Evolutionary conservation across 2,329 filamentous ascomycete species (phyloP).

Genomic region (Diaporthe citrichinensis): DNA sequence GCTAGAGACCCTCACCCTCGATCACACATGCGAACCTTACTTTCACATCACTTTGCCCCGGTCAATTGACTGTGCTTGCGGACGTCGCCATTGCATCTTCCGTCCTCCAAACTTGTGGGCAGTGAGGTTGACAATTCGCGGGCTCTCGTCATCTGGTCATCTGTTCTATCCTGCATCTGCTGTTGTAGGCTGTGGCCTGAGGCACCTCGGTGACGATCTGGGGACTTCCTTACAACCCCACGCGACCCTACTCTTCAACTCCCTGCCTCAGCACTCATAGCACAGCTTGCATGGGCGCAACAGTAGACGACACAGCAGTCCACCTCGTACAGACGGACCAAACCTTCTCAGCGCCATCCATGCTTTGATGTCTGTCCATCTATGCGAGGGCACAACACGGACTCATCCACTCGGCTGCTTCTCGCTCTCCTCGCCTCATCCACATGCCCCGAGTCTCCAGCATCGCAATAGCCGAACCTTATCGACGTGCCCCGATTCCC

Average conservation of each 20-base stretch:
- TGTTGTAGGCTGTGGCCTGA: constrained; percentile 22
- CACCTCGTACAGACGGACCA: constrained; percentile 18
- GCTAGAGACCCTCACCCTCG: constrained; percentile 8
- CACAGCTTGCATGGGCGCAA: constrained; percentile 6
- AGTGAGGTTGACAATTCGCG: neutral
- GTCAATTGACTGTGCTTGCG: neutral
- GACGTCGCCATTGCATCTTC: neutral
- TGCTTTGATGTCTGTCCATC: neutral
- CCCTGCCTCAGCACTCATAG: constrained; percentile 6
- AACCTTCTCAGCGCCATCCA: constrained; percentile 19
- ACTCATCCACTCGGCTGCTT: neutral
- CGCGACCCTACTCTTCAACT: neutral
- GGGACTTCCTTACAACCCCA: constrained; percentile 15
- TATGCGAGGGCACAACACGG: constrained; percentile 1
- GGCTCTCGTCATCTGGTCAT: neutral
- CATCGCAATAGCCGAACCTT: constrained; percentile 26
- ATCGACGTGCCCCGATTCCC: constrained; percentile 5
- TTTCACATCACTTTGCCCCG: neutral
- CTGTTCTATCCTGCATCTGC: neutral
- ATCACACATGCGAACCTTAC: neutral
- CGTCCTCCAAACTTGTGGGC: neutral
- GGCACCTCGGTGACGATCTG: constrained; percentile 9
- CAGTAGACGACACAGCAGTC: neutral
- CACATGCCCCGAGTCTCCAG: neutral
- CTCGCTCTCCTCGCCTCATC: constrained; percentile 16